phyloP scores from a whole-genome alignment of 305 asterid genomes.

The Solanum hybrid region DNA sequence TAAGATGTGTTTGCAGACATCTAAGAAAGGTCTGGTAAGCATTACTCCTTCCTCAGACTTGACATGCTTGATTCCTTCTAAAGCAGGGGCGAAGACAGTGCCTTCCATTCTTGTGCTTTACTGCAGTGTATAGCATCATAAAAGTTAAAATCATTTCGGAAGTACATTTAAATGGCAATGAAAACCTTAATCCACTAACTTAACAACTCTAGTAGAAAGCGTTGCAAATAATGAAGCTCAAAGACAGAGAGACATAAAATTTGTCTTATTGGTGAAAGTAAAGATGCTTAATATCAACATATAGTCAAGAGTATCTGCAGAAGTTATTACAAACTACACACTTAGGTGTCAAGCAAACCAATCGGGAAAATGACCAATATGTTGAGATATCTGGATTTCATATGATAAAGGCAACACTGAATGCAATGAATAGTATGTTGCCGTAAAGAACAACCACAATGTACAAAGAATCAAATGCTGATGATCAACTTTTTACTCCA shows the following conservation, averaged over 20 bases:
- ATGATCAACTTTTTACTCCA: neutral
- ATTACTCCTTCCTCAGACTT: conserved; percentile 73
- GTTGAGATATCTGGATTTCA: neutral
- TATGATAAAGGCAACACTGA: neutral
- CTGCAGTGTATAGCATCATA: neutral
- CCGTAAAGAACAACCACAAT: neutral
- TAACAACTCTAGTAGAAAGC: neutral
- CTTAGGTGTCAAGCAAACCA: neutral
- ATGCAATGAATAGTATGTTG: neutral
- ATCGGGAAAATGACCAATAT: neutral
- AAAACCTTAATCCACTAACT: neutral
- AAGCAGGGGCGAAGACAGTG: conserved; percentile 71
- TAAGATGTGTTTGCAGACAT: conserved; percentile 74
- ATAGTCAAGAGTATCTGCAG: neutral
- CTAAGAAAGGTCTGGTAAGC: conserved; percentile 85
- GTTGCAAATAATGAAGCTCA: neutral
- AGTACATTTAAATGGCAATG: neutral
- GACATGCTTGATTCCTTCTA: conserved; percentile 87
- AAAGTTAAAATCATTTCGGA: neutral
- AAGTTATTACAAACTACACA: neutral
- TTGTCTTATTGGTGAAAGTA: neutral
- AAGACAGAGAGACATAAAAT: neutral
- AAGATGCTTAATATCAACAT: neutral
- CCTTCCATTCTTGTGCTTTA: conserved; percentile 58
- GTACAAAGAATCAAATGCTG: neutral